Evolutionary conservation across 805 yeast species (phyloP).

Genomic region (Monosporozyma unispora): DNA sequence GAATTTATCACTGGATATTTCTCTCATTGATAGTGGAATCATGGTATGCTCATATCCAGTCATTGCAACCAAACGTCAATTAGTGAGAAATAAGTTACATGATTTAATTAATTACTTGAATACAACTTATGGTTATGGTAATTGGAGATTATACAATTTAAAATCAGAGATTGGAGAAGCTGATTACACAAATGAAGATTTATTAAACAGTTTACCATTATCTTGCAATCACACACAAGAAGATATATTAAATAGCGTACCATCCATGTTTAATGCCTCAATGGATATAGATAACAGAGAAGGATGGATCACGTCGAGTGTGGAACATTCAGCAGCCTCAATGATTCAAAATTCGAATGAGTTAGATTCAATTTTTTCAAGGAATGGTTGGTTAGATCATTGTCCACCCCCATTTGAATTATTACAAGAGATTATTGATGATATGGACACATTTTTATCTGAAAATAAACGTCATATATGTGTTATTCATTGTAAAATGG

Average conservation of each 20-base stretch:
- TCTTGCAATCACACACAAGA: too few species aligned
- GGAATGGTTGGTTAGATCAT: conserved; percentile 66
- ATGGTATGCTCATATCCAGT: conserved; percentile 49
- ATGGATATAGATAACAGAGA: too few species aligned
- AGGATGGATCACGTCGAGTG: too few species aligned
- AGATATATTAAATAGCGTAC: too few species aligned
- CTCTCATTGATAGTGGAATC: conserved; percentile 54
- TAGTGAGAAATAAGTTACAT: conserved; percentile 38
- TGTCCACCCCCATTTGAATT: conserved; percentile 55
- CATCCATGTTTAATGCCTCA: too few species aligned
- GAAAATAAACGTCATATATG: conserved; percentile 32
- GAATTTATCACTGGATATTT: conserved; percentile 44
- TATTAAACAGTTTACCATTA: conserved; percentile 3
- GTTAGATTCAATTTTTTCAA: background rate
- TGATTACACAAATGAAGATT: conserved; percentile 26
- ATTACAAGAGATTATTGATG: conserved; percentile 37
- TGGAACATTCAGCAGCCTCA: too few species aligned
- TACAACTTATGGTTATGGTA: conserved; percentile 34
- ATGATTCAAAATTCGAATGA: background rate
- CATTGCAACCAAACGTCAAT: background rate
- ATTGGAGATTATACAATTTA: conserved; percentile 72
- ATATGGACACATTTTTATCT: conserved; percentile 38
- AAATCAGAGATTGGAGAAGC: conserved; percentile 45
- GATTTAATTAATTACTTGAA: conserved; percentile 44
- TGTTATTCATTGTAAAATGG: conserved; percentile 79